Percentiles rank a stretch among this genome's conserved stretches.
Evolutionary conservation across 75 land plant species (phyloP).

Genomic region (Isoetes taiwanensis): DNA sequence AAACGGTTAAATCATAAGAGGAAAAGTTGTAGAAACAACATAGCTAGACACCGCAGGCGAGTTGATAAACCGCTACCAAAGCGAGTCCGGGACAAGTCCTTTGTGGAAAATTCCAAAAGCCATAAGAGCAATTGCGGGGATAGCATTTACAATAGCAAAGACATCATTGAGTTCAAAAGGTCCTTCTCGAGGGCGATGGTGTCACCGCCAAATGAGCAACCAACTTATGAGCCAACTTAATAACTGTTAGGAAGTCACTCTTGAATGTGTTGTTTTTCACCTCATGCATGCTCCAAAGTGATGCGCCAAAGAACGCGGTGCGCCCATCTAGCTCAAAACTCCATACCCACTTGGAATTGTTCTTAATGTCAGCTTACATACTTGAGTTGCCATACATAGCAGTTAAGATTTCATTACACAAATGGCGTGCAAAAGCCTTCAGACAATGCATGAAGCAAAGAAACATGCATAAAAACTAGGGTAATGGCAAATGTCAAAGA

Average conservation of each 20-base stretch:
- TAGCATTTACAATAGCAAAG: conserved; percentile 19
- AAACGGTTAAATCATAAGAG: not conserved
- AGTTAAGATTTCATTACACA: too few species aligned
- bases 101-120: conserved; percentile 16
- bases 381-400: too few species aligned
- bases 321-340: conserved; percentile 25
- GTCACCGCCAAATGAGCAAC: too few species aligned
- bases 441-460: too few species aligned
- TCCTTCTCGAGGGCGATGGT: conserved; percentile 20
- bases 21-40: not conserved
- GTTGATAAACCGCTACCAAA: conserved; percentile 11
- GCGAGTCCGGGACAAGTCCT: conserved; percentile 17
- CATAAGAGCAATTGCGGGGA: conserved; percentile 20
- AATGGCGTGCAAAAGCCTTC: too few species aligned
- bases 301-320: conserved; percentile 21
- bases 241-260: too few species aligned
- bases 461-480: too few species aligned
- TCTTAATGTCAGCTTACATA: too few species aligned
- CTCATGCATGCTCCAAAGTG: conserved; percentile 24
- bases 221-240: too few species aligned
- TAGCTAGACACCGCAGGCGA: not conserved
- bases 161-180: conserved; percentile 24
- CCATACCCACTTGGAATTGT: conserved; percentile 27
- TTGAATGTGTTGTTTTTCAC: too few species aligned
- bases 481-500: too few species aligned